Evolutionary conservation across 306 rosid genomes (phyloP).

Genomic region (Phaseolus lunatus): DNA sequence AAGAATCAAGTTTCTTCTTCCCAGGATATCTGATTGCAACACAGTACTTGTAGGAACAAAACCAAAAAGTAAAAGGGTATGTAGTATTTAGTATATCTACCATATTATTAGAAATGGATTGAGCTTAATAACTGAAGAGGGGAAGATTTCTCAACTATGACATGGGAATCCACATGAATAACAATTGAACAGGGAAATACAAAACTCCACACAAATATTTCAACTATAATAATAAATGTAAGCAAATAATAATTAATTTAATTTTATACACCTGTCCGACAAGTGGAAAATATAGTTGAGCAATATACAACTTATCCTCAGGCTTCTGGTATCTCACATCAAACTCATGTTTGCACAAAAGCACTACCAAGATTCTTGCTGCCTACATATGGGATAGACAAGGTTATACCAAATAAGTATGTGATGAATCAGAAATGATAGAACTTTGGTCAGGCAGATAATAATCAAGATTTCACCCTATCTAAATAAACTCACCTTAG

Average conservation of each 20-base stretch:
- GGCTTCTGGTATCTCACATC: slow-evolving; percentile 98
- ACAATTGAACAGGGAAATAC: no score
- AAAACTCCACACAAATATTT: slow-evolving; percentile 10
- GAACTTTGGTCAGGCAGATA: slow-evolving; percentile 27
- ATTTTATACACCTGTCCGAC: slow-evolving; percentile 77
- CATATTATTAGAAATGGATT: not conserved
- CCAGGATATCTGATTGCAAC: not conserved
- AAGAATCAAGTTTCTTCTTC: not conserved
- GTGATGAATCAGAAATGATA: slow-evolving; percentile 8
- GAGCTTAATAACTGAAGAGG: not conserved
- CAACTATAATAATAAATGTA: not conserved
- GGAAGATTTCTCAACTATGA: not conserved
- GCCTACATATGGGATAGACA: slow-evolving; percentile 62
- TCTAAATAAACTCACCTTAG: slow-evolving; percentile 64
- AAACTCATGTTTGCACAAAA: slow-evolving; percentile 96
- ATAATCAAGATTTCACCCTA: slow-evolving; percentile 26
- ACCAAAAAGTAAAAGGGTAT: not conserved
- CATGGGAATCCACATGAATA: not conserved
- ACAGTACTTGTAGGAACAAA: not conserved
- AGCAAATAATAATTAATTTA: slow-evolving; percentile 16
- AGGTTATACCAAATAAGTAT: slow-evolving; percentile 13
- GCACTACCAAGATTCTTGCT: slow-evolving; percentile 93
- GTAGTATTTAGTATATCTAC: not conserved
- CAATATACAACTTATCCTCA: slow-evolving; percentile 96
- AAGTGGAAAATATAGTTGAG: slow-evolving; percentile 96